Conservation (phyloP, 805 yeast genomes). For the Candida adriatica region DNA sequence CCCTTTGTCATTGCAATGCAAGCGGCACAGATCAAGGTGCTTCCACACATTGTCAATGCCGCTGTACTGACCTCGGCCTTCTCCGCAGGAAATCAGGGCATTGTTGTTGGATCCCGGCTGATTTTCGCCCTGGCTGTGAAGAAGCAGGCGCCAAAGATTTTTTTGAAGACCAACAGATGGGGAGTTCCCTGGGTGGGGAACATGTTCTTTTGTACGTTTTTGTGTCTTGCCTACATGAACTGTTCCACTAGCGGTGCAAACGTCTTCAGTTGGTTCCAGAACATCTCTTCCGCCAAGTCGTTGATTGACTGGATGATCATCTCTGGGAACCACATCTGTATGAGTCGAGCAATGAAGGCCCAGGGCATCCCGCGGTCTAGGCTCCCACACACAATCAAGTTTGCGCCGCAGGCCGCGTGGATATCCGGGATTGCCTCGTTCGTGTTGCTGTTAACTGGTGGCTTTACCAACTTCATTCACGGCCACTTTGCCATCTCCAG, state of each 20-base stretch:
- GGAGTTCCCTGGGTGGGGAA: conserved; percentile 29
- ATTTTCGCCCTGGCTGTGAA: conserved; percentile 31
- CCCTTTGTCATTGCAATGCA: conserved; percentile 38
- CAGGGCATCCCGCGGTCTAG: conserved; percentile 23
- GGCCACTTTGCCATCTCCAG: conserved; percentile 20
- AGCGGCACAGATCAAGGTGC: conserved; percentile 35
- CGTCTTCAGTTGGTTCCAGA: conserved; percentile 30
- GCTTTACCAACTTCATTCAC: conserved; percentile 28
- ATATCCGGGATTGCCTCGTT: conserved; percentile 22
- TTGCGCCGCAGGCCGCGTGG: conserved; percentile 25
- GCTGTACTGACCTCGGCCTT: conserved; percentile 29
- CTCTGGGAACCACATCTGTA: conserved; percentile 25
- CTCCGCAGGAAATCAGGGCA: conserved; percentile 28
- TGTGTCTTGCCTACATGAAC: conserved; percentile 31
- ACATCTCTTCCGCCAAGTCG: conserved; percentile 24
- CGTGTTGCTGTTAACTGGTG: conserved; percentile 28
- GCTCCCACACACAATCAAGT: conserved; percentile 10
- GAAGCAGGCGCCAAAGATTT: conserved; percentile 31
- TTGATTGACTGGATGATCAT: conserved; percentile 27
- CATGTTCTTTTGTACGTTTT: conserved; percentile 21
- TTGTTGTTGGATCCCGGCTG: conserved; percentile 26
- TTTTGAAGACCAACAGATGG: conserved; percentile 24
- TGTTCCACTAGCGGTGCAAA: conserved; percentile 22
- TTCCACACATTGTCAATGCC: conserved; percentile 23
- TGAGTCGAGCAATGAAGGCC: conserved; percentile 31